These are phyloP conservation scores for Cylindrotheca closterium DNA, from an alignment of 108 stramenopile species.

Conservation along the genomic window DNA sequence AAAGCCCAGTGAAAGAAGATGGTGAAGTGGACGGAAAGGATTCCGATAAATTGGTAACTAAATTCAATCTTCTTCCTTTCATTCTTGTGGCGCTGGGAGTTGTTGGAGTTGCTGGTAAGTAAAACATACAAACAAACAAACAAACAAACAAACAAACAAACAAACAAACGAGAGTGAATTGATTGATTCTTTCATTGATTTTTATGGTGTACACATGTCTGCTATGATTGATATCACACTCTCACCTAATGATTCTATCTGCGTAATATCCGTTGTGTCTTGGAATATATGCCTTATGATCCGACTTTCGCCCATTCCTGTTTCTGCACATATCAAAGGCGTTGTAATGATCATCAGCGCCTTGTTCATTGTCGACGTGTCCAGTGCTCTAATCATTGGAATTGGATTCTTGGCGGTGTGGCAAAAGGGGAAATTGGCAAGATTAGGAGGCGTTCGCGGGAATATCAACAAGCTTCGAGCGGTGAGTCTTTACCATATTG, in stretches of 20 bases:
- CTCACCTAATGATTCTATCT: too few relatives aligned
- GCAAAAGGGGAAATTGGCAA: background rate
- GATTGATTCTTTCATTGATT: too few relatives aligned
- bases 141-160: too few relatives aligned
- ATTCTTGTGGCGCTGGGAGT: background rate
- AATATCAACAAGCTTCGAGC: background rate
- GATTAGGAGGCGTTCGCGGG: background rate
- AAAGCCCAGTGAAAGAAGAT: background rate
- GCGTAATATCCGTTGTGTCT: too few relatives aligned
- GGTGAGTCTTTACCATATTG: too few relatives aligned
- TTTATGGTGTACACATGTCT: too few relatives aligned
- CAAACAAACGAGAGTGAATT: too few relatives aligned
- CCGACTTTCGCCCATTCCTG: too few relatives aligned
- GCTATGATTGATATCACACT: too few relatives aligned
- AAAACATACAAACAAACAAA: too few relatives aligned
- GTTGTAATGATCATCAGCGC: background rate
- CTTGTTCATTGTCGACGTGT: background rate
- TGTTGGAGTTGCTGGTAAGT: background rate
- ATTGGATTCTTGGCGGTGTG: background rate
- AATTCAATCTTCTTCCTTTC: background rate
- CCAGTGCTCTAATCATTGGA: background rate
- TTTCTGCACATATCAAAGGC: too few relatives aligned
- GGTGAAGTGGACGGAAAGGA: background rate
- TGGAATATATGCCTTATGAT: too few relatives aligned
- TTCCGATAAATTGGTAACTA: background rate